Evolutionary conservation across 805 yeast genomes (phyloP), one percentile per base, ranked within the genome.

Genomic region (Lachancea waltii): DNA sequence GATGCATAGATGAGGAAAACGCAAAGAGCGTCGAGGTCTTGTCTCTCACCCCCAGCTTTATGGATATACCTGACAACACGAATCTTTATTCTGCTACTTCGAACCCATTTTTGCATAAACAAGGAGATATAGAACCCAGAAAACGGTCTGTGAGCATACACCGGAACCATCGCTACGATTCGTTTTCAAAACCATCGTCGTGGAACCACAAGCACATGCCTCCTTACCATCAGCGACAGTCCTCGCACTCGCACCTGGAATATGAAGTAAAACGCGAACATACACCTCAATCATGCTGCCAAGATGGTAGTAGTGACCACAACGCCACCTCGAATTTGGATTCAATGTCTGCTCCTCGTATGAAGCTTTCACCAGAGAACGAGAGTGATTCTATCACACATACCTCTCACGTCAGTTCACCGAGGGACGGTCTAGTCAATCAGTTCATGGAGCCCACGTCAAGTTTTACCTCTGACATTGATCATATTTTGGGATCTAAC

Each of bases 21-120:
- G 41, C 50, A 3, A 48, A 47, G 26, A 56, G 62, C 36, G 68
- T 64, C 4, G 71, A 65, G 42, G 69, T 63, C 4, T 38, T 65
- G 10, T 63, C 69, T 0, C 38, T 66, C 30, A 65, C 68, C 4
- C 69, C 71, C 5, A 58, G 66, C 31, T 65, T 65, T 36, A 56
- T 62, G 58, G 71, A 66, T 43, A 59, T 59, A 26, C 63, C 64
- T 5, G 58, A 51, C 13, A 40, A 42, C 25, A 25, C 38, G 3
- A 39, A 36, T 13, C 18, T 38, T 15, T 38, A 38, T 16, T 37
- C 39, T 11, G 31, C 43, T 4, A 31, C 33, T 14, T 35, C 43
- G 5, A 40, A 40, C 23, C 39, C 38, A 24, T 38, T 38, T 18
- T 19, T 33, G 21, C 32, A 33, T 29, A 18, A 34, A 10, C 36